phyloP scores from a whole-genome alignment of 805 yeast species.

The Saccharomycopsis vini region DNA sequence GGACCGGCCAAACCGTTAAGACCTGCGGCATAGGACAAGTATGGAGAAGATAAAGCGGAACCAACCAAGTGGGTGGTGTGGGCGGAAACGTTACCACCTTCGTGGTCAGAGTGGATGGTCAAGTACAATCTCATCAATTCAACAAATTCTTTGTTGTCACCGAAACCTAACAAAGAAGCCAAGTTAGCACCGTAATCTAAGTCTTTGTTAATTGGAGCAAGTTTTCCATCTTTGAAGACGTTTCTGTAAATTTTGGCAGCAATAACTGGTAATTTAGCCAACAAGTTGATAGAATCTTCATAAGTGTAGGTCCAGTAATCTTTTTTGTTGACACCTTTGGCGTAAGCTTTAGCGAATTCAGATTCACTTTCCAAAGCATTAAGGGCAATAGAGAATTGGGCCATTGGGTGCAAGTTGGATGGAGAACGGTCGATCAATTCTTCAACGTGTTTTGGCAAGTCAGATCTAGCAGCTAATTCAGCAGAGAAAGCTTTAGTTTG shows the following conservation, averaged over 20 bases:
- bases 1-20: constrained; percentile 83
- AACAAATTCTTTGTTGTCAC: constrained; percentile 56
- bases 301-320: constrained; percentile 79
- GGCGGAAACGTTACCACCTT: constrained; percentile 85
- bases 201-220: constrained; percentile 38
- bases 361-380: constrained; percentile 78
- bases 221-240: constrained; percentile 74
- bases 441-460: constrained; percentile 69
- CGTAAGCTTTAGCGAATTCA: constrained; percentile 77
- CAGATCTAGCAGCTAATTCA: constrained; percentile 72
- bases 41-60: constrained; percentile 73
- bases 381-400: constrained; percentile 77
- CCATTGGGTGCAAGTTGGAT: constrained; percentile 77
- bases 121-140: constrained; percentile 75
- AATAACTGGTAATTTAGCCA: constrained; percentile 75
- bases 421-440: constrained; percentile 69
- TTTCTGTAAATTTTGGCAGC: constrained; percentile 81
- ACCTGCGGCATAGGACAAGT: constrained; percentile 72
- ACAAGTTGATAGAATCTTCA: constrained; percentile 70
- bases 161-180: constrained; percentile 50
- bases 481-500: constrained; percentile 65
- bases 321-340: constrained; percentile 71
- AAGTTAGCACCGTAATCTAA: constrained; percentile 62
- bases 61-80: constrained; percentile 84
- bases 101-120: constrained; percentile 81